These are phyloP conservation scores for Pythium rishiriense DNA, from an alignment of 352 stramenopile species.

Conservation along the genomic window DNA sequence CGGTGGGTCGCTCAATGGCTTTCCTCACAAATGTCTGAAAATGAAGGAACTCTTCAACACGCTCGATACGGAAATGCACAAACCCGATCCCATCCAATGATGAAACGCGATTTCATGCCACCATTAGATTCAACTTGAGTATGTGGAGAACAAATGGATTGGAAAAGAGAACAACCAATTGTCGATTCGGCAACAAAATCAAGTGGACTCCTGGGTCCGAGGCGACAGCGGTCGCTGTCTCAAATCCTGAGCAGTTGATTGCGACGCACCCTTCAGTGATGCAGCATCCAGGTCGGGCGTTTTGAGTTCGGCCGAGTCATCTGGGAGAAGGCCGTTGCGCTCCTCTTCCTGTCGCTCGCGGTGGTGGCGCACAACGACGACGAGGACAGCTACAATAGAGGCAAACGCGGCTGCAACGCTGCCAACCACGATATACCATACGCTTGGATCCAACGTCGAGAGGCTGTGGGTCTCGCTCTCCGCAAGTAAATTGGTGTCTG, in stretches of 20 bases:
- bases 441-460: conserved; percentile 47
- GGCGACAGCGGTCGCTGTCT: conserved; percentile 30
- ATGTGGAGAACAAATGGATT: neutral
- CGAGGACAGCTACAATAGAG: conserved; percentile 42
- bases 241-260: conserved; percentile 14
- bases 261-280: neutral
- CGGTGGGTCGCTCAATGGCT: too few relatives aligned
- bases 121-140: neutral
- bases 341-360: conserved; percentile 26
- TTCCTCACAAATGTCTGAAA: neutral
- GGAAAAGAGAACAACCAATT: too few relatives aligned
- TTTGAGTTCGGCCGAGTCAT: conserved; percentile 12
- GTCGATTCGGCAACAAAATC: too few relatives aligned
- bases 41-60: conserved; percentile 15
- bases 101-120: neutral
- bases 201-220: neutral
- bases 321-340: conserved; percentile 36
- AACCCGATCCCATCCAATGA: neutral
- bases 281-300: conserved; percentile 12
- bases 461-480: conserved; percentile 59
- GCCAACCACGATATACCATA: conserved; percentile 57
- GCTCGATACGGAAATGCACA: conserved; percentile 16
- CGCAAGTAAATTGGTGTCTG: conserved; percentile 58
- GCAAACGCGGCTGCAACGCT: conserved; percentile 55
- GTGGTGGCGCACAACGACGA: conserved; percentile 48